Base-by-base conservation (phyloP, 768 basidiomycete species). In the Mycena maculata region DNA sequence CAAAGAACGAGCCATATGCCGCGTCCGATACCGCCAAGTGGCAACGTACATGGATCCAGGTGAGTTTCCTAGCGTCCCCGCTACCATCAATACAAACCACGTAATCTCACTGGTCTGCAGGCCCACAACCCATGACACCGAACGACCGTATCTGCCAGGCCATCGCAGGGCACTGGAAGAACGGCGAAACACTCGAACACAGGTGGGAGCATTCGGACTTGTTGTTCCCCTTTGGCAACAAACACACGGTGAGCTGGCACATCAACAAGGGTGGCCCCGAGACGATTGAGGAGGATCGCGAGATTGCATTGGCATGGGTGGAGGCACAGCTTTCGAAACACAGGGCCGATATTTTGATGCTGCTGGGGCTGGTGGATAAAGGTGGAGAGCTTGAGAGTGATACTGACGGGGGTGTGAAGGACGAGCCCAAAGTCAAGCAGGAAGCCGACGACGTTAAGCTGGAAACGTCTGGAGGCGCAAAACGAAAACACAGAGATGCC, bases 171-270 rank as follows among this genome's bases (percentile, higher is more conserved):
- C 60, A 62, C 55, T 67, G 20, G 20, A 63, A 63, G 54, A 61
- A 61, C 31, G 66, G 66, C 22, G 49, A 11, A 10, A 31, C 10
- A 15, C 66, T 67, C 33, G 48, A 62, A 22, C 55, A 53, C 20
- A 60, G 66, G 8, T 12, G 28, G 20, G 66, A 67, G 15, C 38
- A 67, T n/a, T 57, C 60, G 4, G 33, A 39, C 2, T 25, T 67
- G 25, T 33, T 67, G 39, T 67, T 67, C 20, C 66, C 60, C 31
- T 67, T 67, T n/a, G 66, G 66, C 6, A 67, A 67, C 42, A 33
- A 42, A 13, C 60, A 60, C 8, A 60, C 66, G 47, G 66, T 67
- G 39, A 52, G 54, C 60, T 44, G 66, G 13, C 66, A 67, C 41
- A n/a, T 67, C n/a, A 58, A 67, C 5, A 67, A 62, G 41, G 55